A percentile compares a stretch with the other conserved stretches of the same genome.
Evolutionary conservation across 1,284 basidiomycete genomes (phyloP).

Genomic region (Heterobasidion parviporum): DNA sequence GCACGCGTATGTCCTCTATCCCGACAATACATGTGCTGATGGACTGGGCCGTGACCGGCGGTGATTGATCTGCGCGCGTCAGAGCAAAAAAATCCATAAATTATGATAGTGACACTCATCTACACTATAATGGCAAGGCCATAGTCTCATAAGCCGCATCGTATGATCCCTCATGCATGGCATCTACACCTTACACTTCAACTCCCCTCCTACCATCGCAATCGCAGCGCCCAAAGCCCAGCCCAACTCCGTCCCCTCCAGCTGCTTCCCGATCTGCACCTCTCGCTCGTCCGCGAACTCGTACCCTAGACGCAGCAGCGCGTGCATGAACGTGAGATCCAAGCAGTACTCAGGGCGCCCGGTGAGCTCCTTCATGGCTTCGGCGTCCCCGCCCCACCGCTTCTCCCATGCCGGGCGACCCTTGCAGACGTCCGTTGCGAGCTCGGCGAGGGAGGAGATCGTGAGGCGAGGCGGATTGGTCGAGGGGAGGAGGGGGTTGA

Average conservation of each 20-base stretch:
- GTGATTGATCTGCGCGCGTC: too few species aligned
- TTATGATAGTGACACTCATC: too few species aligned
- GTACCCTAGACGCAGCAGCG: slow-evolving; percentile 76
- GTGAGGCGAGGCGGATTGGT: slow-evolving; percentile 29
- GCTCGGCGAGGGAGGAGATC: slow-evolving; percentile 53
- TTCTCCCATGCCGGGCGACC: slow-evolving; percentile 57
- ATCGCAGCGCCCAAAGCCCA: slow-evolving; percentile 89
- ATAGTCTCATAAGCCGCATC: too few species aligned
- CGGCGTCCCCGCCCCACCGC: slow-evolving; percentile 42
- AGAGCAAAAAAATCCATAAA: too few species aligned
- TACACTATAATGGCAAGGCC: too few species aligned
- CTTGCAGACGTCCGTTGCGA: slow-evolving; percentile 67
- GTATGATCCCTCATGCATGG: background rate
- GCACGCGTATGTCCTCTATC: too few species aligned
- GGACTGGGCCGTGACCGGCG: too few species aligned
- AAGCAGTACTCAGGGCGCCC: slow-evolving; percentile 91
- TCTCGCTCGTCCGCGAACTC: slow-evolving; percentile 67
- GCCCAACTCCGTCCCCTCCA: slow-evolving; percentile 88
- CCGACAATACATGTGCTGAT: too few species aligned
- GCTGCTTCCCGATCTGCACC: slow-evolving; percentile 81
- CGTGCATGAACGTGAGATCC: slow-evolving; percentile 94
- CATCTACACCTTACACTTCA: slow-evolving; percentile 38
- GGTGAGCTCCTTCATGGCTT: slow-evolving; percentile 68
- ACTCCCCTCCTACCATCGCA: slow-evolving; percentile 57
- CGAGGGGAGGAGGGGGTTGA: slow-evolving; percentile 66